phyloP scores from a whole-genome alignment of 1,284 basidiomycete genomes.

The Leccinum pachyderme region DNA sequence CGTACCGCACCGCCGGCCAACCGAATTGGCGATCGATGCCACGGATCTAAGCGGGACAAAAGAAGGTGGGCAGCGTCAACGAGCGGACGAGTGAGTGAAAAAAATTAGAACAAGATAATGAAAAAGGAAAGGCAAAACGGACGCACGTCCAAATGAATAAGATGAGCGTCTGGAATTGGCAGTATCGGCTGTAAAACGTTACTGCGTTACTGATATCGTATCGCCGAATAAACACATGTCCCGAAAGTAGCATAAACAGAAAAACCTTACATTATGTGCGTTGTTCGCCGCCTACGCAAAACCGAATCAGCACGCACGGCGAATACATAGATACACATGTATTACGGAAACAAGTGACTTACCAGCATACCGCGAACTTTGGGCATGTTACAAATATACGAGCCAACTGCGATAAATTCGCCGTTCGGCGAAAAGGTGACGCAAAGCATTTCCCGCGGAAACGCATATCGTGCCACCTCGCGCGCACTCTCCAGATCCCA shows the following conservation, averaged over 20 bases:
- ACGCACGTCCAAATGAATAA: conserved; percentile 4
- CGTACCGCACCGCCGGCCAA: not conserved
- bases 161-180: not conserved
- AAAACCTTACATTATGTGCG: conserved; percentile 9
- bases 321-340: not conserved
- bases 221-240: not conserved
- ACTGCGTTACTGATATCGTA: not conserved
- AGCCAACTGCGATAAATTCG: conserved; percentile 19
- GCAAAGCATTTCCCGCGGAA: conserved; percentile 27
- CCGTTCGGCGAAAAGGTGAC: conserved; percentile 27
- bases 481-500: conserved; percentile 18
- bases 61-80: not conserved
- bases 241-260: not conserved
- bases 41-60: conserved; percentile 2
- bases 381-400: conserved; percentile 21
- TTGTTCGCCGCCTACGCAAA: conserved; percentile 4
- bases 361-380: conserved; percentile 9
- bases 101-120: not conserved
- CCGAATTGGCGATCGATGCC: not conserved
- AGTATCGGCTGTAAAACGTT: not conserved
- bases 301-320: not conserved
- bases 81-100: not conserved
- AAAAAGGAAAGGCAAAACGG: not conserved
- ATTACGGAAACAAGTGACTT: not conserved
- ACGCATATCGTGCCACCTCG: conserved; percentile 21